Evolutionary conservation across 305 asterid genomes (phyloP), one percentile per base, ranked within the genome.

Genomic region (Andrographis paniculata): DNA sequence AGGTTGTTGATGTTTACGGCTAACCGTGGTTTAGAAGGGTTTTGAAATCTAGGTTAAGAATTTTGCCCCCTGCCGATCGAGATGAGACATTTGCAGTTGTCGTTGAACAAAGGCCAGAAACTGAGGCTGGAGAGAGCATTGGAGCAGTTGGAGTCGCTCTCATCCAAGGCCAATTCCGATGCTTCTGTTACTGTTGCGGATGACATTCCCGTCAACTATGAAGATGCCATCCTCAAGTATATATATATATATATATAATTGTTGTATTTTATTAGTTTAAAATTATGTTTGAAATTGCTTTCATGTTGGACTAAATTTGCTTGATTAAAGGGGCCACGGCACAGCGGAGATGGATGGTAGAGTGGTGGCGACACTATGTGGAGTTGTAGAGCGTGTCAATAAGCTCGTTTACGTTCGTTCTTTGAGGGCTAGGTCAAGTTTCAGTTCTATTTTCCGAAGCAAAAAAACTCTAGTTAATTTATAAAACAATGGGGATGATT

Each of bases 381-480:
- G 98, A 40, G 96, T 89, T 45, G 92, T 86, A 59, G 98, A 89
- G 73, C 94, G 98, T 6, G 86, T 89, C 17, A 82, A 85, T 53
- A 82, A 80, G 71, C 94, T 89, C 40, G 93, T 89, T 15, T 86
- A 74, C 44, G 98, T 89, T 50, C 77, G 94, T 38, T 36, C 93
- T 51, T 50, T 82, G 50, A 78, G 96, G 56, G 82, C 94, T 45
- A 86, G 96, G 98, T 89, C 53, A 27, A 61, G 61, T 0, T n/a
- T n/a, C n/a, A n/a, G n/a, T 48, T 45, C 9, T 35, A 8, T 17
- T 21, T 41, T n/a, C n/a, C n/a, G n/a, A n/a, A n/a, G n/a, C n/a
- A n/a, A n/a, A n/a, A n/a, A n/a, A n/a, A n/a, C n/a, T n/a, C n/a
- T n/a, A n/a, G n/a, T n/a, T n/a, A n/a, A n/a, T n/a, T n/a, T n/a